Percentiles rank a stretch among this genome's conserved stretches.
phyloP scores from a whole-genome alignment of 768 basidiomycete genomes.

The Scleroderma bovista region DNA sequence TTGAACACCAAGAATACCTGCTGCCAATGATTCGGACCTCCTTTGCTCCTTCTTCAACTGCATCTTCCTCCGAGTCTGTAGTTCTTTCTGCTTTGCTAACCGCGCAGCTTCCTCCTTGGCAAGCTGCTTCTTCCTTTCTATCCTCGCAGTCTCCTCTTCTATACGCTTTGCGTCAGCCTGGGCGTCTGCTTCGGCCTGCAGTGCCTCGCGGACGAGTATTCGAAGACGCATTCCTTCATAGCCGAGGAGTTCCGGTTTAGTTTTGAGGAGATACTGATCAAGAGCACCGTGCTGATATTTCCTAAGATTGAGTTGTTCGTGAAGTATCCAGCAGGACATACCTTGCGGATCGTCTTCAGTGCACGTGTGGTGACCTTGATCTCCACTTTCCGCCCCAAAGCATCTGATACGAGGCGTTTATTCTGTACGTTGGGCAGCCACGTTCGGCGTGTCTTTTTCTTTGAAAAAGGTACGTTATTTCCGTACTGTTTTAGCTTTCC shows the following conservation, averaged over 20 bases:
- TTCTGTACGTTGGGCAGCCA: conserved; percentile 87
- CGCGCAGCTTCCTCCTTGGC: background rate
- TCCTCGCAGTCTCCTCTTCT: conserved; percentile 4
- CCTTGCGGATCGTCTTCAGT: conserved; percentile 80
- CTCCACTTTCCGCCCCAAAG: conserved; percentile 49
- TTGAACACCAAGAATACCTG: conserved; percentile 3
- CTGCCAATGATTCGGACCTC: background rate
- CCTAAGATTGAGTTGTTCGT: background rate
- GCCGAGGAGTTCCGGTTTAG: conserved; percentile 34
- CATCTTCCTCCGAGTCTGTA: background rate
- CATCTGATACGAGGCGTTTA: conserved; percentile 67
- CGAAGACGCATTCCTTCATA: conserved; percentile 44
- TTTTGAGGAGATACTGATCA: conserved; percentile 59
- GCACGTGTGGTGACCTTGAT: conserved; percentile 75
- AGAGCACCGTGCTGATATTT: conserved; percentile 55
- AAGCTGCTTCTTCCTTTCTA: background rate
- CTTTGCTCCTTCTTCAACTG: background rate
- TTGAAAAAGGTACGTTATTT: conserved; percentile 87
- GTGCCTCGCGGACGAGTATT: conserved; percentile 30
- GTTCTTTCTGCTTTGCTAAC: background rate
- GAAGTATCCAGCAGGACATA: conserved; percentile 21
- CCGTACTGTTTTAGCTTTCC: conserved; percentile 76
- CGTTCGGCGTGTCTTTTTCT: conserved; percentile 78
- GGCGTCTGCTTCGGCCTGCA: background rate
- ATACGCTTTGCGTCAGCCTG: conserved; percentile 10